Evolutionary conservation across 2,329 filamentous ascomycete genomes (phyloP).

Genomic region (Pseudocercospora vitis): DNA sequence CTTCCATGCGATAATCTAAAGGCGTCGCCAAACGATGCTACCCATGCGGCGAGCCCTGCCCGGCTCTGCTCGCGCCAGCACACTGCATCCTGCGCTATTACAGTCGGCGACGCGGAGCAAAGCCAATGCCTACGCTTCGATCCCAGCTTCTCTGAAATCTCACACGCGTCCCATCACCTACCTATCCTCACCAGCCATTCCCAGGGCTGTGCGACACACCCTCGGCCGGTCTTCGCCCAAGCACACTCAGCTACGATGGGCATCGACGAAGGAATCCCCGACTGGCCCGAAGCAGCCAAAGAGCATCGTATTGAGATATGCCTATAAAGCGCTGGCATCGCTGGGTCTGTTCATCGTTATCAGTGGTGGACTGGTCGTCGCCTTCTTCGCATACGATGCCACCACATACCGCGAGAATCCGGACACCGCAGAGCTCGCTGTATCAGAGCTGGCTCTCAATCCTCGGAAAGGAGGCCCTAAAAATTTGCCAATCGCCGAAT

Average conservation of each 20-base stretch:
- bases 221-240: slow-evolving; percentile 19
- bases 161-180: slow-evolving; percentile 14
- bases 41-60: slow-evolving; percentile 27
- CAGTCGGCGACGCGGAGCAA: slow-evolving; percentile 12
- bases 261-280: slow-evolving; percentile 16
- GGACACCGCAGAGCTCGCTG: slow-evolving; percentile 68
- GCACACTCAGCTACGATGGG: slow-evolving; percentile 23
- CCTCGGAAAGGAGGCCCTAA: slow-evolving; percentile 86
- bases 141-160: slow-evolving; percentile 3
- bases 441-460: slow-evolving; percentile 79
- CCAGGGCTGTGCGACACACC: slow-evolving; percentile 20
- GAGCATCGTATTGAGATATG: slow-evolving; percentile 49
- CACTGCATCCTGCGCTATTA: slow-evolving; percentile 7
- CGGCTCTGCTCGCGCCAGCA: slow-evolving; percentile 22
- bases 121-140: slow-evolving; percentile 16
- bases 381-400: slow-evolving; percentile 92
- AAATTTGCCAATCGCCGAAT: slow-evolving; percentile 87
- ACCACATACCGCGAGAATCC: slow-evolving; percentile 79
- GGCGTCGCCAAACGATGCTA: slow-evolving; percentile 18
- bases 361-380: slow-evolving; percentile 67
- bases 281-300: slow-evolving; percentile 24
- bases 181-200: slow-evolving; percentile 16
- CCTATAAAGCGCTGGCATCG: slow-evolving; percentile 66
- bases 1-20: slow-evolving; percentile 24
- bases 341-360: slow-evolving; percentile 75